Evolutionary conservation across 2,329 filamentous ascomycete genomes (phyloP).

Genomic region (Juglanconis sp.): DNA sequence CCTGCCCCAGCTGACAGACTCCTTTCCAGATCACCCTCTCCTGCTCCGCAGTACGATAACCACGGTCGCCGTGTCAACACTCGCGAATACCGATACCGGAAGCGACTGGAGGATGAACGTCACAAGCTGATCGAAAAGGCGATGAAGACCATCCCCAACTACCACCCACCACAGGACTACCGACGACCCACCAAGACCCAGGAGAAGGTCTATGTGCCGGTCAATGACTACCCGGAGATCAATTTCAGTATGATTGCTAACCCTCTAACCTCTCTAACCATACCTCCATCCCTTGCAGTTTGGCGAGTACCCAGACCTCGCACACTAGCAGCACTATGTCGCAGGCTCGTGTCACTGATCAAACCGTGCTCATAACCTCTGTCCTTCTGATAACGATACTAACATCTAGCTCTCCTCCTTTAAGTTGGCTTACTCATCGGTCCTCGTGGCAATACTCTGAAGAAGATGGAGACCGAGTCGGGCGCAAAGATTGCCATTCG

Average conservation of each 20-base stretch:
- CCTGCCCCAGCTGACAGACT: slow-evolving; percentile 17
- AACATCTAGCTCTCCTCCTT: slow-evolving; percentile 84
- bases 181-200: slow-evolving; percentile 99
- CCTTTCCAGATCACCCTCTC: slow-evolving; percentile 77
- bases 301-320: slow-evolving; percentile 40
- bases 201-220: slow-evolving; percentile 99
- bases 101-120: slow-evolving; percentile 95
- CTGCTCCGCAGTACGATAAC: slow-evolving; percentile 96
- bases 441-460: slow-evolving; percentile 98
- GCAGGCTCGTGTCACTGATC: slow-evolving; percentile 33
- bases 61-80: slow-evolving; percentile 99
- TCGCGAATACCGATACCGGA: slow-evolving; percentile 96
- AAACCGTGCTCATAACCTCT: slow-evolving; percentile 34
- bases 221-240: slow-evolving; percentile 99
- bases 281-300: slow-evolving; percentile 41
- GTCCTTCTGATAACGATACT: slow-evolving; percentile 56
- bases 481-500: slow-evolving; percentile 98
- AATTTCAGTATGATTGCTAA: slow-evolving; percentile 99
- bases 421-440: slow-evolving; percentile 99
- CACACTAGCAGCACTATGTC: slow-evolving; percentile 25
- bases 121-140: slow-evolving; percentile 98
- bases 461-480: slow-evolving; percentile 99
- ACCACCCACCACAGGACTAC: slow-evolving; percentile 97
- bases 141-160: slow-evolving; percentile 99
- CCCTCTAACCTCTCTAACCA: slow-evolving; percentile 82